Percentiles rank a stretch among this genome's conserved stretches.
phyloP scores from a whole-genome alignment of 2,329 filamentous ascomycete species.

The Meredithiella fracta region DNA sequence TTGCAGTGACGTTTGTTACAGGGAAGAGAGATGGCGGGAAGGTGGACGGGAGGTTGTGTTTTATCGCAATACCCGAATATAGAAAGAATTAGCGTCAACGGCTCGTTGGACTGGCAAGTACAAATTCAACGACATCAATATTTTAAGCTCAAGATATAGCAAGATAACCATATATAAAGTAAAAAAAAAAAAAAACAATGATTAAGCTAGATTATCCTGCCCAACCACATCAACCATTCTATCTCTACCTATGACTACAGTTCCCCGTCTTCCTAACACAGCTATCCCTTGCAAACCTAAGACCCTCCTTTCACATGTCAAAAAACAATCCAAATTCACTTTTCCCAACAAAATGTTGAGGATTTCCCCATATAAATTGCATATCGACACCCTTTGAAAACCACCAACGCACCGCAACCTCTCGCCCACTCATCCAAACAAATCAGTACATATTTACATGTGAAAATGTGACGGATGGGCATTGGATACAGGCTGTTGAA shows the following conservation, averaged over 20 bases:
- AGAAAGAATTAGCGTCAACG: too few relatives aligned
- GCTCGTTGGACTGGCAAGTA: too few relatives aligned
- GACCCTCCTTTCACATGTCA: conserved; percentile 10
- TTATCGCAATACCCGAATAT: not conserved
- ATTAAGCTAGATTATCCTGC: too few relatives aligned
- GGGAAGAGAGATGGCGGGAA: not conserved
- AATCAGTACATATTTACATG: not conserved
- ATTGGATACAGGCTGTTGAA: too few relatives aligned
- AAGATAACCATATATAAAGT: not conserved
- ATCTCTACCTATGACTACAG: too few relatives aligned
- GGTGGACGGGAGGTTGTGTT: not conserved
- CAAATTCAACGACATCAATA: not conserved
- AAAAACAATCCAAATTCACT: not conserved
- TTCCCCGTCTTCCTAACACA: too few relatives aligned
- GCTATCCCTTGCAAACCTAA: not conserved
- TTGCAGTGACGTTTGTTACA: not conserved
- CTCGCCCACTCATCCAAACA: not conserved
- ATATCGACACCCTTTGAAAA: not conserved
- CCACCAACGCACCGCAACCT: not conserved
- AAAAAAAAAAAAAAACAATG: not conserved
- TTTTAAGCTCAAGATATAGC: not conserved
- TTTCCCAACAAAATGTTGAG: conserved; percentile 8
- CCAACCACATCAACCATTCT: too few relatives aligned
- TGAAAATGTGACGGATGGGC: not conserved
- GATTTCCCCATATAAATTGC: not conserved